phyloP scores from a whole-genome alignment of 495 filamentous ascomycete genomes.

The Aspergillus haitiensis region DNA sequence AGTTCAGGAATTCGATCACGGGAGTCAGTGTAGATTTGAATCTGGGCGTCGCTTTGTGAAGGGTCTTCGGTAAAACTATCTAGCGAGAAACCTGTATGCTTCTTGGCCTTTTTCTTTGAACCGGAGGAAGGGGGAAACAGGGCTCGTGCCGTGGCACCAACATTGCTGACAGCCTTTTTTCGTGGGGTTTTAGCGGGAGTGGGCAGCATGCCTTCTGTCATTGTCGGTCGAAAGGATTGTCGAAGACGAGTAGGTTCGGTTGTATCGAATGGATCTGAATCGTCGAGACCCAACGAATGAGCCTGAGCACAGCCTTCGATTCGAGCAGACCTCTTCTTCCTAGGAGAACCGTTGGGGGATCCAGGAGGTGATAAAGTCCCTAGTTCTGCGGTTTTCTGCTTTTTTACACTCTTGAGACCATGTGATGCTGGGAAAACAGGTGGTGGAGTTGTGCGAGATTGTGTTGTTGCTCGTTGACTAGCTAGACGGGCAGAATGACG shows the following conservation, averaged over 20 bases:
- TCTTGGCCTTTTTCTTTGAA: conserved; percentile 49
- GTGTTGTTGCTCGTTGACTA: conserved; percentile 35
- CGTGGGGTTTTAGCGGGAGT: conserved; percentile 90
- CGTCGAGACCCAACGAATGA: conserved; percentile 25
- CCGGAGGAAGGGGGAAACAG: conserved; percentile 63
- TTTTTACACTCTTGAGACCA: conserved; percentile 24
- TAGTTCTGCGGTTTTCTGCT: conserved; percentile 21
- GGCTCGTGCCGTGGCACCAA: conserved; percentile 68
- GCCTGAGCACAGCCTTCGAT: conserved; percentile 7
- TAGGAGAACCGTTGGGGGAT: conserved; percentile 49
- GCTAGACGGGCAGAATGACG: conserved; percentile 52
- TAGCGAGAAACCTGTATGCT: conserved; percentile 64
- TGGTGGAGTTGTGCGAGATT: conserved; percentile 41
- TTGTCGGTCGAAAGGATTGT: conserved; percentile 28
- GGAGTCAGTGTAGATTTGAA: conserved; percentile 87
- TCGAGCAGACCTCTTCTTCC: conserved; percentile 46
- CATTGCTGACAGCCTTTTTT: conserved; percentile 57
- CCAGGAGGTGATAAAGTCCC: conserved; percentile 36
- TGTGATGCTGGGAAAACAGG: conserved; percentile 31
- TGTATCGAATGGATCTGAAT: conserved; percentile 26
- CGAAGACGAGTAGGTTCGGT: conserved; percentile 21
- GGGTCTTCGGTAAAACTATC: conserved; percentile 64
- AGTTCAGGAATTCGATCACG: conserved; percentile 78
- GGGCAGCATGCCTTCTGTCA: conserved; percentile 63
- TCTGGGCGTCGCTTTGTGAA: conserved; percentile 47